A percentile compares a stretch with the other conserved stretches of the same genome.
phyloP scores from a whole-genome alignment of 805 yeast genomes.

The Myxozyma lipomycoides region DNA sequence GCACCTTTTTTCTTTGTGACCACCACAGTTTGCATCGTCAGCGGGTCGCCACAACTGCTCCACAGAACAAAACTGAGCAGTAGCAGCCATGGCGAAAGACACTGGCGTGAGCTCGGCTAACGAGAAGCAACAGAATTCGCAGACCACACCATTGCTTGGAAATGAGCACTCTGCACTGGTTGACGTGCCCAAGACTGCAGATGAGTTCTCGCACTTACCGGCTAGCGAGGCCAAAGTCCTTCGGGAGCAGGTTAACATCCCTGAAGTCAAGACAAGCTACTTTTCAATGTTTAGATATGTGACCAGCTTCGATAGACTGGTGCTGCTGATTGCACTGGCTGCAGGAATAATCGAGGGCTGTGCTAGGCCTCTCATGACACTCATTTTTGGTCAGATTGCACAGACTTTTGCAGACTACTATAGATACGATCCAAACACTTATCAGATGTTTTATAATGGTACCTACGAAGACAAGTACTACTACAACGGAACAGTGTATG shows the following conservation, averaged over 20 bases:
- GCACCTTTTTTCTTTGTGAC: no score
- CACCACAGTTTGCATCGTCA: no score
- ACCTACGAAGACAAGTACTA: slow-evolving; percentile 18
- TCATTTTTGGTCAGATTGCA: slow-evolving; percentile 41
- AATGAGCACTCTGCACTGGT: slow-evolving; percentile 10
- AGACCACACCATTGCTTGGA: slow-evolving; percentile 18
- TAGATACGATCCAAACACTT: slow-evolving; percentile 25
- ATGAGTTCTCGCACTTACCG: slow-evolving; percentile 33
- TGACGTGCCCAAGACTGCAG: slow-evolving; percentile 20
- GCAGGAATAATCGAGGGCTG: slow-evolving; percentile 29
- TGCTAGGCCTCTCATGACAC: slow-evolving; percentile 42
- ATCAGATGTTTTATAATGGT: slow-evolving; percentile 18
- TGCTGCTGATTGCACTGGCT: slow-evolving; percentile 34
- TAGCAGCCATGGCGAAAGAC: not conserved
- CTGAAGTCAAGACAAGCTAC: slow-evolving; percentile 30
- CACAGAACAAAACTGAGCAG: no score
- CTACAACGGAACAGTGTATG: slow-evolving; percentile 16
- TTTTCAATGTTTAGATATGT: slow-evolving; percentile 39
- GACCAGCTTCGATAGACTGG: slow-evolving; percentile 28
- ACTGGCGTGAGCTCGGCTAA: not conserved
- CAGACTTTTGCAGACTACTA: slow-evolving; percentile 38
- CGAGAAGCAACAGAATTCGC: slow-evolving; percentile 1
- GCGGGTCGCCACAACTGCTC: no score
- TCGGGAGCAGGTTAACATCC: slow-evolving; percentile 35
- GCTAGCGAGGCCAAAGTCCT: slow-evolving; percentile 37